phyloP scores from a whole-genome alignment of 306 rosid species.

The Prunus padus region DNA sequence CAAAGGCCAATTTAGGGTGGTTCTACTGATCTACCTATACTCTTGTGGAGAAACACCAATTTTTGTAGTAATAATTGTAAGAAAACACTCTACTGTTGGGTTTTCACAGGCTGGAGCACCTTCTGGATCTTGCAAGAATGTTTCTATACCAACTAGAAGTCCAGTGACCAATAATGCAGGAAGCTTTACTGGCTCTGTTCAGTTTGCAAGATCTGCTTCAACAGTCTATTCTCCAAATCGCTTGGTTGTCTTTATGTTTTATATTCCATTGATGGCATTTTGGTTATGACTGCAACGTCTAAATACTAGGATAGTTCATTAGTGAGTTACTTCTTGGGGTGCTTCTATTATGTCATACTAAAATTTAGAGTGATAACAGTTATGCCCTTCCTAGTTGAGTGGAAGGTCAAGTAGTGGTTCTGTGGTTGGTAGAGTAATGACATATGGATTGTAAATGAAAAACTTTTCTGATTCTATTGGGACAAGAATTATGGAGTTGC shows the following conservation, averaged over 20 bases:
- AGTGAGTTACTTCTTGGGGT: slow-evolving; percentile 41
- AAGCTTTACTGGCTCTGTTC: slow-evolving; percentile 84
- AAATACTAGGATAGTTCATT: slow-evolving; percentile 27
- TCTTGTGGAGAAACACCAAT: neutral
- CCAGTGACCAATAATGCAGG: slow-evolving; percentile 60
- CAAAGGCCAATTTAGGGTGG: neutral
- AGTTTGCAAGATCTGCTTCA: slow-evolving; percentile 68
- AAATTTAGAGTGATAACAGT: slow-evolving; percentile 23
- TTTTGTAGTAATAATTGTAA: neutral
- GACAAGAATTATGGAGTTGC: slow-evolving; percentile 40
- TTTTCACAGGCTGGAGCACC: slow-evolving; percentile 79
- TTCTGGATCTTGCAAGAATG: slow-evolving; percentile 83
- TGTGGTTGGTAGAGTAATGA: slow-evolving; percentile 39
- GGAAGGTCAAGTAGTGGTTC: slow-evolving; percentile 34
- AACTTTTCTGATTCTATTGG: slow-evolving; percentile 25
- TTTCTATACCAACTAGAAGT: slow-evolving; percentile 50
- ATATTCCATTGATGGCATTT: slow-evolving; percentile 42
- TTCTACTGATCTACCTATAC: neutral
- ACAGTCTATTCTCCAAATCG: slow-evolving; percentile 38
- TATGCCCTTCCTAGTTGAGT: slow-evolving; percentile 34
- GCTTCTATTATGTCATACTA: slow-evolving; percentile 35
- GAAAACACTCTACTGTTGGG: slow-evolving; percentile 13
- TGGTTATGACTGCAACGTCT: slow-evolving; percentile 30
- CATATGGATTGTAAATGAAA: slow-evolving; percentile 23
- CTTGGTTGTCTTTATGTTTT: slow-evolving; percentile 34